Conservation (phyloP, 148 eudicot species). For the Fagopyrum esculentum region DNA sequence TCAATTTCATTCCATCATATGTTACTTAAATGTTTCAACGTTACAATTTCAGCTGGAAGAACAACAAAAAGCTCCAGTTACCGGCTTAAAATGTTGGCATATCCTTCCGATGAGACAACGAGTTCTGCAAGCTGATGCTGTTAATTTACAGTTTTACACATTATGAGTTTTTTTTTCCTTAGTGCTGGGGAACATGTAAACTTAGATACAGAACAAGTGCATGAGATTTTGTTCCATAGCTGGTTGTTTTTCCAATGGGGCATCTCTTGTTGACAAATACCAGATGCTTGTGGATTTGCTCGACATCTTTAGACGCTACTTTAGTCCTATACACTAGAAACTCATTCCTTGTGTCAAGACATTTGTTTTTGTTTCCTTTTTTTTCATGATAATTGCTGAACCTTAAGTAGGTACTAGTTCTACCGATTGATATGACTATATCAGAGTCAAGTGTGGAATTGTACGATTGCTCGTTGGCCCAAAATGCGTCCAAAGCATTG, state of each 20-base stretch:
- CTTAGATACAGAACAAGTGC: constrained; percentile 4
- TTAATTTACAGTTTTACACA: neutral
- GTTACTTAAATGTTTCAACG: neutral
- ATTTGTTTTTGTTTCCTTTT: neutral
- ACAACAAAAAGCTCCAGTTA: constrained; percentile 20
- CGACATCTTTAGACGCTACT: neutral
- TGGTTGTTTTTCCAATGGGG: constrained; percentile 1
- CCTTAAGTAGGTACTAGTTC: neutral
- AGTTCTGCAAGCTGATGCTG: neutral
- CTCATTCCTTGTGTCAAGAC: neutral
- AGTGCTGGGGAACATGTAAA: constrained; percentile 1
- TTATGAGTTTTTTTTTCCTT: constrained; percentile 1
- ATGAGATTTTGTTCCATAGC: constrained; percentile 7
- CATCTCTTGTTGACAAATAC: neutral
- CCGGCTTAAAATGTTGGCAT: constrained; percentile 5
- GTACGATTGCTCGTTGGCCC: neutral
- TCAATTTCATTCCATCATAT: neutral
- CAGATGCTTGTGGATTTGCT: neutral
- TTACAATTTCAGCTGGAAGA: constrained; percentile 14
- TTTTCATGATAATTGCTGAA: neutral
- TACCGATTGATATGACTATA: neutral
- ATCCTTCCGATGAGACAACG: neutral
- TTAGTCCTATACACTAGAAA: neutral
- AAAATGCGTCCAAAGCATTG: neutral
- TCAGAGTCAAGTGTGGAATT: neutral